These are phyloP conservation scores for Cinchona pubescens DNA, from an alignment of 257 asterid species.

Conservation along the genomic window DNA sequence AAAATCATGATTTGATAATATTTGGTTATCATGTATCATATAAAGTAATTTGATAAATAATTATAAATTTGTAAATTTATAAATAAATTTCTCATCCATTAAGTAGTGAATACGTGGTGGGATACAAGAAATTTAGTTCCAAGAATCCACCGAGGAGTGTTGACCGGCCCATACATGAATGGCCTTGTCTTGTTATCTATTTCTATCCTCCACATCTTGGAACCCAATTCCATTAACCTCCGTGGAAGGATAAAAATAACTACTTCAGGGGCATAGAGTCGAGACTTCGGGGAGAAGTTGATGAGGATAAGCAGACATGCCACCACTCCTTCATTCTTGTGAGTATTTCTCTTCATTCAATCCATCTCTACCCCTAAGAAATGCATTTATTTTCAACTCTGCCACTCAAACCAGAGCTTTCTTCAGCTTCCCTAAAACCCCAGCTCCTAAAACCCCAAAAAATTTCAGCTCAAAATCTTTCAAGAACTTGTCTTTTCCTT, in stretches of 20 bases:
- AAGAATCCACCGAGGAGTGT: too few species aligned
- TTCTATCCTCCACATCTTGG: background rate
- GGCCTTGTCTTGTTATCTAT: background rate
- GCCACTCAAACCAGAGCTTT: conserved; percentile 17
- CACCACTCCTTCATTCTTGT: conserved; percentile 43
- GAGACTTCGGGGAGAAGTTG: conserved; percentile 1
- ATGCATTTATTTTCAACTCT: conserved; percentile 15
- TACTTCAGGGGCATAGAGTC: too few species aligned
- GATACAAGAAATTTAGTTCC: too few species aligned
- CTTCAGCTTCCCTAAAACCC: conserved; percentile 7
- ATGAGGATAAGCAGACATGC: conserved; percentile 56
- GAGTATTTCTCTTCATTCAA: conserved; percentile 33
- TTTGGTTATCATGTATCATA: too few species aligned
- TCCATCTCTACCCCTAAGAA: conserved; percentile 29
- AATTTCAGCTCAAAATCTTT: conserved; percentile 26
- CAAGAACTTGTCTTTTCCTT: conserved; percentile 27
- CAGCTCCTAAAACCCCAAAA: conserved; percentile 32
- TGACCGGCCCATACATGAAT: too few species aligned
- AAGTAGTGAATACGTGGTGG: too few species aligned
- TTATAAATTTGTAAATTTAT: too few species aligned
- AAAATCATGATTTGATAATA: too few species aligned
- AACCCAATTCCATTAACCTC: background rate
- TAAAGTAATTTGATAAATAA: too few species aligned
- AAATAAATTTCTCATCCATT: too few species aligned
- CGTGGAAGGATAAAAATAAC: conserved; percentile 16